phyloP scores from a whole-genome alignment of 495 filamentous ascomycete species.

The Neurospora sp. region DNA sequence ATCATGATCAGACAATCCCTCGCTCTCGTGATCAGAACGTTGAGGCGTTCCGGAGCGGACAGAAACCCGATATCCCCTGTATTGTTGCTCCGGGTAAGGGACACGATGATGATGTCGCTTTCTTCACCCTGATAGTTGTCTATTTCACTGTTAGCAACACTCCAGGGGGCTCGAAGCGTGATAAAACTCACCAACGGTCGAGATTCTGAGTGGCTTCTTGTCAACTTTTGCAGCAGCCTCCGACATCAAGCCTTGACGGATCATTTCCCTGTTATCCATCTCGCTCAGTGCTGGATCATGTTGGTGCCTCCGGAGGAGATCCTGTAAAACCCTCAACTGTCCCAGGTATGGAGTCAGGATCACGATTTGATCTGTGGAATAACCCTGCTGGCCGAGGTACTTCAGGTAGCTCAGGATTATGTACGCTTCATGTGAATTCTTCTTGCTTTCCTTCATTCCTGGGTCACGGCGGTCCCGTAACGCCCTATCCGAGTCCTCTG shows the following conservation, averaged over 20 bases:
- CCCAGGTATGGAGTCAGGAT: conserved; percentile 67
- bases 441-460: too few species aligned
- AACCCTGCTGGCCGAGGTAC: too few species aligned
- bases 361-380: too few species aligned
- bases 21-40: conserved; percentile 64
- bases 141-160: conserved; percentile 12
- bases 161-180: too few species aligned
- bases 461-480: too few species aligned
- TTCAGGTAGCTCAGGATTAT: too few species aligned
- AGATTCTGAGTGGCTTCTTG: conserved; percentile 46
- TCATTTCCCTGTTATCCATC: too few species aligned
- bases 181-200: conserved; percentile 56
- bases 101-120: conserved; percentile 60
- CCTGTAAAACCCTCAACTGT: conserved; percentile 50
- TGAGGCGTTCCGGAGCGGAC: conserved; percentile 54
- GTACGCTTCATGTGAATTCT: too few species aligned
- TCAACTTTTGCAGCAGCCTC: conserved; percentile 42
- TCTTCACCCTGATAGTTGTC: conserved; percentile 82
- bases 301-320: conserved; percentile 39
- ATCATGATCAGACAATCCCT: conserved; percentile 59
- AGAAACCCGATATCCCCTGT: conserved; percentile 65
- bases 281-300: conserved; percentile 54
- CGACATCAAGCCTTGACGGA: too few species aligned
- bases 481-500: too few species aligned
- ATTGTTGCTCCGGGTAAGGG: conserved; percentile 57